These are phyloP conservation scores for Kwoniella shandongensis DNA, from an alignment of 768 basidiomycete genomes.

Conservation along the genomic window DNA sequence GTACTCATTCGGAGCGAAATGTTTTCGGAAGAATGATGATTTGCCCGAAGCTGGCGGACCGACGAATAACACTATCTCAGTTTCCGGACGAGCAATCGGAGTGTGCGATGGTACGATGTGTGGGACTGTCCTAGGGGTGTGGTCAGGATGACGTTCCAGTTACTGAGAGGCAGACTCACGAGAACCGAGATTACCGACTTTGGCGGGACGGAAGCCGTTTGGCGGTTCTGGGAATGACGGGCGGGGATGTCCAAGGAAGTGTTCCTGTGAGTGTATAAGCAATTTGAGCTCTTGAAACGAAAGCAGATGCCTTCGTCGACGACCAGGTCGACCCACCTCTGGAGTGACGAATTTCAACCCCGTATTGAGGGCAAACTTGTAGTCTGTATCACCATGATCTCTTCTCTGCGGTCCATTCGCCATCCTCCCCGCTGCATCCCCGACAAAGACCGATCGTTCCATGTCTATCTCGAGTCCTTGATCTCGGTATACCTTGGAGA, in stretches of 20 bases:
- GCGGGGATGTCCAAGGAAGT: slow-evolving; percentile 62
- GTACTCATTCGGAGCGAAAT: slow-evolving; percentile 71
- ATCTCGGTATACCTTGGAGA: slow-evolving; percentile 64
- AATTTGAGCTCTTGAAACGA: slow-evolving; percentile 3
- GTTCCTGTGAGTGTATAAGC: slow-evolving; percentile 61
- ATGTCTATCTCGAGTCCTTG: slow-evolving; percentile 68
- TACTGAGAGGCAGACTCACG: slow-evolving; percentile 33
- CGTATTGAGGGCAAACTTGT: slow-evolving; percentile 79
- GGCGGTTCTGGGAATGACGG: slow-evolving; percentile 59
- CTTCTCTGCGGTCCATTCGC: slow-evolving; percentile 24
- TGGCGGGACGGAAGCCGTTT: slow-evolving; percentile 68
- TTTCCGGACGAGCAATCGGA: slow-evolving; percentile 51
- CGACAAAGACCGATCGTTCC: slow-evolving; percentile 70
- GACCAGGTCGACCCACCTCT: slow-evolving; percentile 61
- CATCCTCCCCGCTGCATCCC: slow-evolving; percentile 82
- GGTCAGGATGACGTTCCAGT: not conserved
- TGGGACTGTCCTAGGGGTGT: slow-evolving; percentile 43
- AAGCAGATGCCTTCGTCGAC: too few species aligned
- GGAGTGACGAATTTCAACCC: slow-evolving; percentile 76
- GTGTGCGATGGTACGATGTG: slow-evolving; percentile 57
- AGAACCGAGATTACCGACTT: slow-evolving; percentile 50
- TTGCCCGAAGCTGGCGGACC: slow-evolving; percentile 74
- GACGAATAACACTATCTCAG: slow-evolving; percentile 63
- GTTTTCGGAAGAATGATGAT: slow-evolving; percentile 69
- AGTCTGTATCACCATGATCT: slow-evolving; percentile 79